Evolutionary conservation across 768 basidiomycete species (phyloP), one percentile per base, ranked within the genome.

Genomic region (Galerina sulciceps): DNA sequence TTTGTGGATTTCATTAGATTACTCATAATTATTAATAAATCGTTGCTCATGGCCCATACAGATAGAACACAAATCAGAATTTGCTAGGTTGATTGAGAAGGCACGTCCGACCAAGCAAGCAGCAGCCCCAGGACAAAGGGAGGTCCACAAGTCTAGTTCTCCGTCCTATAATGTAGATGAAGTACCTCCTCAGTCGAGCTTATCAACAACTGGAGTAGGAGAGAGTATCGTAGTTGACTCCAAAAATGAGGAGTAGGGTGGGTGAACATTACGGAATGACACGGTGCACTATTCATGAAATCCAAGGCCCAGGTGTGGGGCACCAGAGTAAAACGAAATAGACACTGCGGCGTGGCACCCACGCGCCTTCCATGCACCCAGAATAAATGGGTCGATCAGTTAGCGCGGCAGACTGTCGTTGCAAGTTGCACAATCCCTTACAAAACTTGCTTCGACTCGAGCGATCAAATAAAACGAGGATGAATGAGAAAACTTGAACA

Each of bases 1-100:
- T 69, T 26, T 14, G 60, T 52, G 17, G 17, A 26, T 31, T 36
- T 42, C 8, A 31, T 31, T 31, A 22, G 18, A 26, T 13, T 43
- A 8, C 9, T 41, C 38, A 8, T 59, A 10, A 34, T 47, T 17
- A 15, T 36, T 22, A 10, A 18, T 40, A 9, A 14, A 26, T n/a
- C 38, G n/a, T 46, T 15, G 13, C 36, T 13, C 11, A 15, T 52
- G 11, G n/a, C 14, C 13, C 49, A 42, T 49, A 22, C 60, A 81
- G 79, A 76, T 73, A 66, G 73, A 65, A 26, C 71, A 82, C 46
- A 74, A 73, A 51, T 57, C 66, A 4, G 77, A 81, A 55, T 81
- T 82, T 56, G 68, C 69, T 22, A 70, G 68, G 53, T 69, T 82
- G 9, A 61, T 81, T 14, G 71, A 75, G 38, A 70, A 69, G 4